A percentile compares a stretch with the other conserved stretches of the same genome.
Conservation (phyloP, 257 asterid genomes). For the Ocimum tenuiflorum region DNA sequence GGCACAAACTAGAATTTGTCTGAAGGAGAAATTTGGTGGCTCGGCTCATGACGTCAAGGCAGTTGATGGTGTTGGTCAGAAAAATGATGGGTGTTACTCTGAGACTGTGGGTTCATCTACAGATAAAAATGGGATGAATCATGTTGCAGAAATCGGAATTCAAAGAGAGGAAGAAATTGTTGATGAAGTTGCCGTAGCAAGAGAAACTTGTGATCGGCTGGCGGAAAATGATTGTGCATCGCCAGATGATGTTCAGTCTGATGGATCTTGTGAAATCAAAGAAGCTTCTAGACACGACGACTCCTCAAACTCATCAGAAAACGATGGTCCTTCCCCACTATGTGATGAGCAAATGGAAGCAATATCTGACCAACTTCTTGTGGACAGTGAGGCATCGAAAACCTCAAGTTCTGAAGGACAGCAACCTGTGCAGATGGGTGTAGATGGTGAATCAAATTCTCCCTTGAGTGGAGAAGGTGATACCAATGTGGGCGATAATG, state of each 20-base stretch:
- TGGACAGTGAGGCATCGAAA: conserved; percentile 15
- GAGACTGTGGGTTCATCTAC: conserved; percentile 27
- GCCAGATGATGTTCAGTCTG: conserved; percentile 12
- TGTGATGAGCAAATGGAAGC: conserved; percentile 22
- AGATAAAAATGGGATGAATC: conserved; percentile 15
- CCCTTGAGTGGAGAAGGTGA: conserved; percentile 22
- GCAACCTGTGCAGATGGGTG: conserved; percentile 23
- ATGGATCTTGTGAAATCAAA: conserved; percentile 21
- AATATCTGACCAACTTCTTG: conserved; percentile 10
- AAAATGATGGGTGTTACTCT: conserved; percentile 14
- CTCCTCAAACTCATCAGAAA: conserved; percentile 24
- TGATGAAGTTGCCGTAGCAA: conserved; percentile 14
- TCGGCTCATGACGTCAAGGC: conserved; percentile 20
- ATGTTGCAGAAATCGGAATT: conserved; percentile 24
- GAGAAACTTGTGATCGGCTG: conserved; percentile 17
- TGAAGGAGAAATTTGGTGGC: conserved; percentile 12
- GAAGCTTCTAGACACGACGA: conserved; percentile 23
- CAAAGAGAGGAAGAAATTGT: conserved; percentile 22
- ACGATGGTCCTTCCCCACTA: conserved; percentile 14
- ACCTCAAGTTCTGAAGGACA: conserved; percentile 22
- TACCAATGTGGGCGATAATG: conserved; percentile 2
- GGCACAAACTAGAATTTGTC: conserved; percentile 17
- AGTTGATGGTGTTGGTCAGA: conserved; percentile 22
- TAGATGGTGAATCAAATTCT: conserved; percentile 16
- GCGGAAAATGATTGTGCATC: conserved; percentile 23